These are phyloP conservation scores for Reutealis trisperma DNA, from an alignment of 345 rosid genomes.

Conservation along the genomic window DNA sequence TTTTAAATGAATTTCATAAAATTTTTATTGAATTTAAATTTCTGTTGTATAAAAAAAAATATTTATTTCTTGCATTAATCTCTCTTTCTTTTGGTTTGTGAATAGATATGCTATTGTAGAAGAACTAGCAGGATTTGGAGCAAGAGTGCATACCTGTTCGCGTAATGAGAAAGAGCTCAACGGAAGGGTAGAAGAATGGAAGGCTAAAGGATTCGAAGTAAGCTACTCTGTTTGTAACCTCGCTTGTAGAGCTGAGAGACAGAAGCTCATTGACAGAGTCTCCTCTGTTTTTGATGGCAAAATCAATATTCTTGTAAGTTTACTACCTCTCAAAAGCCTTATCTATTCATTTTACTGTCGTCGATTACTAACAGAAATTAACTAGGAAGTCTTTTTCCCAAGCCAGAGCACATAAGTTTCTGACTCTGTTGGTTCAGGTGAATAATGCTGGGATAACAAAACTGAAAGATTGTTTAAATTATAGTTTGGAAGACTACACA, in stretches of 20 bases:
- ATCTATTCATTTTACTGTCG: too few species aligned
- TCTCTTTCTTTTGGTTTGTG: not conserved
- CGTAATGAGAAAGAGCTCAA: constrained; percentile 17
- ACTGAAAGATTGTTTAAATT: constrained; percentile 14
- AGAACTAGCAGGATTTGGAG: constrained; percentile 28
- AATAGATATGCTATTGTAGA: constrained; percentile 27
- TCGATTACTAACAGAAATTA: too few species aligned
- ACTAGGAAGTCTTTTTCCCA: too few species aligned
- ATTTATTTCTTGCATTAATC: too few species aligned
- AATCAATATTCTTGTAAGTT: constrained; percentile 25
- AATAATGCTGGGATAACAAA: constrained; percentile 32
- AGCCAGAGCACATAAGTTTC: too few species aligned
- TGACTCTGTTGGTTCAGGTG: constrained; percentile 21
- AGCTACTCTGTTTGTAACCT: constrained; percentile 20
- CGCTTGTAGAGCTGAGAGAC: not conserved
- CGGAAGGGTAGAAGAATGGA: constrained; percentile 12
- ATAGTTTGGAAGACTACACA: constrained; percentile 42
- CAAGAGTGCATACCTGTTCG: constrained; percentile 14
- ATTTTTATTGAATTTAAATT: too few species aligned
- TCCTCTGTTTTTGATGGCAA: constrained; percentile 18
- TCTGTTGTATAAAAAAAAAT: too few species aligned
- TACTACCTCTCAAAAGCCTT: too few species aligned
- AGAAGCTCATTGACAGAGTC: constrained; percentile 11
- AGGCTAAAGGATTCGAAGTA: constrained; percentile 17
- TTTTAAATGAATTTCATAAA: too few species aligned